Conservation (phyloP, 73 alveolate species). For the Uronychia binucleata region DNA sequence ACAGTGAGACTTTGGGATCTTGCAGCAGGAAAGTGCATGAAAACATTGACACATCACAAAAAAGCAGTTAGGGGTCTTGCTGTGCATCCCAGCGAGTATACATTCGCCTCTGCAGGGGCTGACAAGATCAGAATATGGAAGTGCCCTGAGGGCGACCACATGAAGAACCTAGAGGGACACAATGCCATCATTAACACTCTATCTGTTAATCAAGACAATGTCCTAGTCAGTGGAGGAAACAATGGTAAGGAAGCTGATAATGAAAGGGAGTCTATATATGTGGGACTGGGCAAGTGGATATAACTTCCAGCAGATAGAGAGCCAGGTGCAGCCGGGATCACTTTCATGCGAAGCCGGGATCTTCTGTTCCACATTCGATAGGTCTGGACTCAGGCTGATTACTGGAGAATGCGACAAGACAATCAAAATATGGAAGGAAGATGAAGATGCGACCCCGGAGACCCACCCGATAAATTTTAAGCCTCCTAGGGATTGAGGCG, state of each 20-base stretch:
- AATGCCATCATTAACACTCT: slow-evolving; percentile 91
- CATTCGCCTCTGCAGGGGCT: slow-evolving; percentile 96
- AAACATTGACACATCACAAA: slow-evolving; percentile 98
- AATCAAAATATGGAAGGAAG: slow-evolving; percentile 93
- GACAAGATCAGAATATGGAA: slow-evolving; percentile 97
- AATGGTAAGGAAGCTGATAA: too few species aligned
- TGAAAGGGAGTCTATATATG: slow-evolving; percentile 80
- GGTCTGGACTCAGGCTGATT: slow-evolving; percentile 92
- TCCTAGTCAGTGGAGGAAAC: slow-evolving; percentile 93
- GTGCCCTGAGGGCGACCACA: slow-evolving; percentile 95
- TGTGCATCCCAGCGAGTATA: slow-evolving; percentile 94
- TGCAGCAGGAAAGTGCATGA: slow-evolving; percentile 88
- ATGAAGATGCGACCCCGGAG: slow-evolving; percentile 78
- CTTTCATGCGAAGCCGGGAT: slow-evolving; percentile 94
- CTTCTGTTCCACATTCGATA: slow-evolving; percentile 91
- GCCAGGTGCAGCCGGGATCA: slow-evolving; percentile 96
- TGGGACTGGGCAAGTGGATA: slow-evolving; percentile 97
- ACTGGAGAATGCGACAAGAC: slow-evolving; percentile 99
- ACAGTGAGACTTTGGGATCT: slow-evolving; percentile 89
- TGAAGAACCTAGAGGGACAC: slow-evolving; percentile 93
- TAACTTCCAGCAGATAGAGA: slow-evolving; percentile 80
- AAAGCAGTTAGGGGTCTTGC: slow-evolving; percentile 94
- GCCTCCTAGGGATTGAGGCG: not conserved
- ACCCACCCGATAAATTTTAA: not conserved
- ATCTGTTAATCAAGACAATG: slow-evolving; percentile 88